phyloP scores from a whole-genome alignment of 2,329 filamentous ascomycete genomes.

The Paecilomyces sp. region DNA sequence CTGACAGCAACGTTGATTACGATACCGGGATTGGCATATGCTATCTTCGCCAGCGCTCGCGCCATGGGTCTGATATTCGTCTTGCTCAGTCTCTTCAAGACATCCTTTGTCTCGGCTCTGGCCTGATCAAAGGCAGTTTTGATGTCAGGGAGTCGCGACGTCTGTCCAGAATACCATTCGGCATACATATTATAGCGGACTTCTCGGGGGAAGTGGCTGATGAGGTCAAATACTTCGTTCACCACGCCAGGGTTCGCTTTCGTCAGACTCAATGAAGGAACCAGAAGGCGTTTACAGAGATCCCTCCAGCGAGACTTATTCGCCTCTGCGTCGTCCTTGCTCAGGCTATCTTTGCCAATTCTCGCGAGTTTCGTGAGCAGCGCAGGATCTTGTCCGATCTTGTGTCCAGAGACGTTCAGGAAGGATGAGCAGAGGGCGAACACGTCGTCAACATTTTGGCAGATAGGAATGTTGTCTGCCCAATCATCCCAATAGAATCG shows the following conservation, averaged over 20 bases:
- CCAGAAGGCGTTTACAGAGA: slow-evolving; percentile 72
- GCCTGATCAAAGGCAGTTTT: slow-evolving; percentile 70
- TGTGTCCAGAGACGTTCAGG: slow-evolving; percentile 77
- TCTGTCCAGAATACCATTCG: slow-evolving; percentile 81
- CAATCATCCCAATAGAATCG: slow-evolving; percentile 97
- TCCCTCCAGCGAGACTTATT: slow-evolving; percentile 79
- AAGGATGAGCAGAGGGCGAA: slow-evolving; percentile 80
- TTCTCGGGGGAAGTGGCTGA: slow-evolving; percentile 69
- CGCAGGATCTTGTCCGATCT: slow-evolving; percentile 75
- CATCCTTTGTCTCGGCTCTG: slow-evolving; percentile 70
- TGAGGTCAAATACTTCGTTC: slow-evolving; percentile 77
- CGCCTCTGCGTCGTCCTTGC: slow-evolving; percentile 58
- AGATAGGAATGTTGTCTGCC: slow-evolving; percentile 86
- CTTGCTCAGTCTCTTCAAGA: slow-evolving; percentile 82
- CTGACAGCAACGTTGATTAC: slow-evolving; percentile 84
- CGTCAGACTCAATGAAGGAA: slow-evolving; percentile 80
- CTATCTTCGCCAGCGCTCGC: slow-evolving; percentile 82
- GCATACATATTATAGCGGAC: slow-evolving; percentile 83
- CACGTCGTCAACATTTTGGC: slow-evolving; percentile 83
- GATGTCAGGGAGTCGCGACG: slow-evolving; percentile 69
- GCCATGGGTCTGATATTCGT: slow-evolving; percentile 84
- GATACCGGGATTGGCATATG: slow-evolving; percentile 80
- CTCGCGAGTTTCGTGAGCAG: slow-evolving; percentile 76
- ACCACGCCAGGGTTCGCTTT: slow-evolving; percentile 77
- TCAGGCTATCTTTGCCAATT: slow-evolving; percentile 72